A percentile compares a stretch with the other conserved stretches of the same genome.
Evolutionary conservation across 2,329 filamentous ascomycete genomes (phyloP).

Genomic region (Aureobasidium namibiae): DNA sequence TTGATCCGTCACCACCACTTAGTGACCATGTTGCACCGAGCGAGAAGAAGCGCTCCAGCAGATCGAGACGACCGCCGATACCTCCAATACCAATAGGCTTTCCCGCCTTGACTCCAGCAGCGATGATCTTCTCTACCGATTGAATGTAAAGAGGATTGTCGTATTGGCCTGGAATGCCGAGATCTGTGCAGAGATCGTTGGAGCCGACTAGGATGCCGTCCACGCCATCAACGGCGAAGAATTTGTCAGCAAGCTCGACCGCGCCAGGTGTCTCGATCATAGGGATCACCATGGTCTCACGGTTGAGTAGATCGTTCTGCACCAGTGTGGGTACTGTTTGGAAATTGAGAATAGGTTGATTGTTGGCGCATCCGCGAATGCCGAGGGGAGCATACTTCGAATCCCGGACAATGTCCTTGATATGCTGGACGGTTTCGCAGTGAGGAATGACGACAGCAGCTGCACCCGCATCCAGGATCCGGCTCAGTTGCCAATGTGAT

Average conservation of each 20-base stretch:
- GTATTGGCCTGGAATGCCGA: slow-evolving; percentile 36
- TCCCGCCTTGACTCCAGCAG: slow-evolving; percentile 31
- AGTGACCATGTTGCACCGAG: slow-evolving; percentile 34
- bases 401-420: slow-evolving; percentile 28
- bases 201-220: slow-evolving; percentile 38
- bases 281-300: slow-evolving; percentile 32
- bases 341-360: slow-evolving; percentile 31
- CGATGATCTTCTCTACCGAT: slow-evolving; percentile 28
- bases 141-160: slow-evolving; percentile 27
- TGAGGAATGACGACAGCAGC: slow-evolving; percentile 36
- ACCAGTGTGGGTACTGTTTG: slow-evolving; percentile 18
- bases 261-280: slow-evolving; percentile 37
- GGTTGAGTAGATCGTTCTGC: slow-evolving; percentile 28
- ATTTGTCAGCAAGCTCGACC: slow-evolving; percentile 33
- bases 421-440: slow-evolving; percentile 31
- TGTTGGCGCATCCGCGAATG: slow-evolving; percentile 29
- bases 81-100: slow-evolving; percentile 37
- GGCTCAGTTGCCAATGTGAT: slow-evolving; percentile 30
- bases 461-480: slow-evolving; percentile 35
- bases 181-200: slow-evolving; percentile 37
- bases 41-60: slow-evolving; percentile 31
- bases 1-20: slow-evolving; percentile 29
- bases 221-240: slow-evolving; percentile 34
- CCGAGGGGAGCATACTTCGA: slow-evolving; percentile 34
- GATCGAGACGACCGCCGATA: slow-evolving; percentile 32